A percentile compares a stretch with the other conserved stretches of the same genome.
These are phyloP conservation scores for Candida alai DNA, from an alignment of 805 yeast species.

Conservation along the genomic window DNA sequence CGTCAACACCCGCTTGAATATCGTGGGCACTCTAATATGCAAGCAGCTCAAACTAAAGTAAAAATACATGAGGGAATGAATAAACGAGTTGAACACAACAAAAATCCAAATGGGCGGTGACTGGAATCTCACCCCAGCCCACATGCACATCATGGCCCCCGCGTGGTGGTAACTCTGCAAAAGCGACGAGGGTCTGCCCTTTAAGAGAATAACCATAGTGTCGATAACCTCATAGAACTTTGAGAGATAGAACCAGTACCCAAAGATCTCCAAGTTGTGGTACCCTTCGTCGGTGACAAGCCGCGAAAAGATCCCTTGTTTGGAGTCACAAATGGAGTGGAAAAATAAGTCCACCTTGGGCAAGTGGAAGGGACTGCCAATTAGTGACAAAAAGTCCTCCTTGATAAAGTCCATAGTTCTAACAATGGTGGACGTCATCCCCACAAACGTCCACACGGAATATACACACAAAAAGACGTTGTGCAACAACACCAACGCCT, in stretches of 20 bases:
- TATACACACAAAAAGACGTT: slow-evolving; percentile 60
- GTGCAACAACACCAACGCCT: slow-evolving; percentile 54
- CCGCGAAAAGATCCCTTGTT: slow-evolving; percentile 52
- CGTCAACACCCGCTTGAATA: slow-evolving; percentile 57
- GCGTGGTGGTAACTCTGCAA: slow-evolving; percentile 75
- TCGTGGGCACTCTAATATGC: slow-evolving; percentile 52
- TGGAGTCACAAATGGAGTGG: slow-evolving; percentile 57
- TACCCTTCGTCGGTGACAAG: slow-evolving; percentile 14
- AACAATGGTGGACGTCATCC: slow-evolving; percentile 54
- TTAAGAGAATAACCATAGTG: slow-evolving; percentile 60
- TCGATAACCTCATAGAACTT: slow-evolving; percentile 72
- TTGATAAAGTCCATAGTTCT: slow-evolving; percentile 29
- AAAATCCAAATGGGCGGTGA: slow-evolving; percentile 80
- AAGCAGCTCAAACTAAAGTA: slow-evolving; percentile 62
- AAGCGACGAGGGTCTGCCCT: slow-evolving; percentile 63
- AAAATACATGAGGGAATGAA: slow-evolving; percentile 71
- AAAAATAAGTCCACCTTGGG: slow-evolving; percentile 42
- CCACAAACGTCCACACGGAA: slow-evolving; percentile 67
- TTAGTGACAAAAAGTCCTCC: slow-evolving; percentile 10
- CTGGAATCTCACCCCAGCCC: slow-evolving; percentile 68
- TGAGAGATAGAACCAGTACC: slow-evolving; percentile 65
- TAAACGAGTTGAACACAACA: slow-evolving; percentile 75
- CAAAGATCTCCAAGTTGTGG: slow-evolving; percentile 49
- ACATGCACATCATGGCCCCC: slow-evolving; percentile 79
- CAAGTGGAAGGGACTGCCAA: slow-evolving; percentile 1